A percentile compares a stretch with the other conserved stretches of the same genome.
Evolutionary conservation across 441 rosid species (phyloP).

Genomic region (Codiaeum variegatum): DNA sequence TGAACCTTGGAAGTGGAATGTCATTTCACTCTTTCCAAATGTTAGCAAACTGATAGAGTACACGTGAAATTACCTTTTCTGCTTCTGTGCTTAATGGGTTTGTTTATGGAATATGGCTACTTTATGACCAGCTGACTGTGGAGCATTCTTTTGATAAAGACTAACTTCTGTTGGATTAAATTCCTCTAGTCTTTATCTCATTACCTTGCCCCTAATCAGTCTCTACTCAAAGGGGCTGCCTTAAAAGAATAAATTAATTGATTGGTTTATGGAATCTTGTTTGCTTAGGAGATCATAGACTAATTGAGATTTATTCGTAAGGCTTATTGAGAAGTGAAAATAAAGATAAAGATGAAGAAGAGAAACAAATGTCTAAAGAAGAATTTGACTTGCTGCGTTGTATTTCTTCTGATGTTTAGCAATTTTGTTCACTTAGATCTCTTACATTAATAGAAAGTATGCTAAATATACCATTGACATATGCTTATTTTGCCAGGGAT

Average conservation of each 20-base stretch:
- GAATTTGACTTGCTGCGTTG: neutral
- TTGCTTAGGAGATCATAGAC: neutral
- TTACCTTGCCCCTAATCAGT: neutral
- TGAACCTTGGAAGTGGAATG: slow-evolving; percentile 2
- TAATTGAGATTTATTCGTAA: neutral
- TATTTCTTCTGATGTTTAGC: neutral
- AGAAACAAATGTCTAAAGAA: neutral
- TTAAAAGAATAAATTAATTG: neutral
- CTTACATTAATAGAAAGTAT: slow-evolving; percentile 2
- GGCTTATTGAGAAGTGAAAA: neutral
- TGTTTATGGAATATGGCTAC: neutral
- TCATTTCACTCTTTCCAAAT: slow-evolving; percentile 1
- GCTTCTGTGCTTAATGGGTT: neutral
- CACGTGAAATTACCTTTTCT: slow-evolving; percentile 3
- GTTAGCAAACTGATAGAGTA: slow-evolving; percentile 1
- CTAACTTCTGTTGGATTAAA: neutral
- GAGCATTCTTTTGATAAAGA: neutral
- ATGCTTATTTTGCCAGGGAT: slow-evolving; percentile 38
- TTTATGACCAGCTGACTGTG: neutral
- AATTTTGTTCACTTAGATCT: too few species aligned
- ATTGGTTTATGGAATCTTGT: slow-evolving; percentile 6
- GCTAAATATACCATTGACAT: slow-evolving; percentile 13
- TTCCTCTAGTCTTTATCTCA: neutral
- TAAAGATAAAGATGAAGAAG: neutral
- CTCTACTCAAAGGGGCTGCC: neutral